A percentile compares a stretch with the other conserved stretches of the same genome.
Evolutionary conservation across 2,329 filamentous ascomycete species (phyloP).

Genomic region (Calonectria pauciramosa): DNA sequence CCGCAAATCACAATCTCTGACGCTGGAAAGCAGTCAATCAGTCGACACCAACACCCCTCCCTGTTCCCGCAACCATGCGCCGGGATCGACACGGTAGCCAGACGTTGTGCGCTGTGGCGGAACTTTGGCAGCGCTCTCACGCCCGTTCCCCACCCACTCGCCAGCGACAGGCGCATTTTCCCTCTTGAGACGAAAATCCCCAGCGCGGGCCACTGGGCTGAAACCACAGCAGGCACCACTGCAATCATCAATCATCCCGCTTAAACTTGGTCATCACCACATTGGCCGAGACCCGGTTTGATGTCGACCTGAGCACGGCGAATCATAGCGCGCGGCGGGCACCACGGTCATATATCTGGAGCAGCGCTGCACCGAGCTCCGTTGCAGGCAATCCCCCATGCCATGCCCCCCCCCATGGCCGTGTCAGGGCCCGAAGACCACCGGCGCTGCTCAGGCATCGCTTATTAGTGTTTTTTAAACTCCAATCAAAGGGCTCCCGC

Average conservation of each 20-base stretch:
- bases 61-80: background rate
- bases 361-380: background rate
- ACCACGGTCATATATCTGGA: background rate
- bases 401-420: background rate
- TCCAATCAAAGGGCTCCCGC: background rate
- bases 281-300: background rate
- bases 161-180: background rate
- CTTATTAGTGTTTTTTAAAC: background rate
- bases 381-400: background rate
- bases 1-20: conserved; percentile 4
- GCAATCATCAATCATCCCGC: background rate
- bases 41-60: background rate
- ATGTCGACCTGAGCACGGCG: background rate
- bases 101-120: background rate
- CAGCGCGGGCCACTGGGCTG: background rate
- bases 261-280: background rate
- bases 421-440: background rate
- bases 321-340: background rate
- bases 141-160: background rate
- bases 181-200: background rate
- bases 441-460: background rate
- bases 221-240: background rate
- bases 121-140: background rate
- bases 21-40: background rate
- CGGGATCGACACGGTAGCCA: background rate